Evolutionary conservation across 176 grass and related monocot species (phyloP).

Genomic region (Oropetium thomaeum): DNA sequence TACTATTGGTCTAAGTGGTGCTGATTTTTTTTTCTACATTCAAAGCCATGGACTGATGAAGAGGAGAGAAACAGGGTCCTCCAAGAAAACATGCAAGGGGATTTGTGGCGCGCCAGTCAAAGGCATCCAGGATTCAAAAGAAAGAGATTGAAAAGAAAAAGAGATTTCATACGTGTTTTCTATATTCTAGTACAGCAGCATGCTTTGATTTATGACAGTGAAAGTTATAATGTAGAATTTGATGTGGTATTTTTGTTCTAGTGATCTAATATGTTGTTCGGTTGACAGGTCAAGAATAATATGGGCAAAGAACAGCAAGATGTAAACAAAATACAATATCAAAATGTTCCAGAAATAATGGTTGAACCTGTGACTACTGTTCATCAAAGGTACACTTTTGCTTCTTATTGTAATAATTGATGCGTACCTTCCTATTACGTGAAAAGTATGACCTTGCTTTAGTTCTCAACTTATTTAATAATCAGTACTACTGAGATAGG

Average conservation of each 20-base stretch:
- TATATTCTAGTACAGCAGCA: background rate
- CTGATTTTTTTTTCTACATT: conserved; percentile 10
- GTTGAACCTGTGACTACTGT: background rate
- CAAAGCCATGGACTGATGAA: conserved; percentile 58
- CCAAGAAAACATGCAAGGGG: conserved; percentile 56
- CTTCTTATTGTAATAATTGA: background rate
- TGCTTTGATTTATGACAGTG: background rate
- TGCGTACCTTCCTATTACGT: background rate
- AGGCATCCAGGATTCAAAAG: conserved; percentile 43
- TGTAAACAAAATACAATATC: background rate
- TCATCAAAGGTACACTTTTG: background rate
- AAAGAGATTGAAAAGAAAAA: conserved; percentile 32
- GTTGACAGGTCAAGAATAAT: conserved; percentile 12
- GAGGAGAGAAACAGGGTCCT: conserved; percentile 44
- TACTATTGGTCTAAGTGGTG: background rate
- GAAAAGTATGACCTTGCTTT: background rate
- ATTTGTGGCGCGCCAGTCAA: conserved; percentile 26
- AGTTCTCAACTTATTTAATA: background rate
- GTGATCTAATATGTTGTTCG: background rate
- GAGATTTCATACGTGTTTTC: conserved; percentile 20
- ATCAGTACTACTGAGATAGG: background rate
- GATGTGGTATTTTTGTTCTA: background rate
- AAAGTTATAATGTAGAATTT: background rate
- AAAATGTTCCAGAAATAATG: background rate
- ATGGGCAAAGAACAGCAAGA: background rate